phyloP scores from a whole-genome alignment of 2,329 filamentous ascomycete species.

The Cryphonectria parasitica region DNA sequence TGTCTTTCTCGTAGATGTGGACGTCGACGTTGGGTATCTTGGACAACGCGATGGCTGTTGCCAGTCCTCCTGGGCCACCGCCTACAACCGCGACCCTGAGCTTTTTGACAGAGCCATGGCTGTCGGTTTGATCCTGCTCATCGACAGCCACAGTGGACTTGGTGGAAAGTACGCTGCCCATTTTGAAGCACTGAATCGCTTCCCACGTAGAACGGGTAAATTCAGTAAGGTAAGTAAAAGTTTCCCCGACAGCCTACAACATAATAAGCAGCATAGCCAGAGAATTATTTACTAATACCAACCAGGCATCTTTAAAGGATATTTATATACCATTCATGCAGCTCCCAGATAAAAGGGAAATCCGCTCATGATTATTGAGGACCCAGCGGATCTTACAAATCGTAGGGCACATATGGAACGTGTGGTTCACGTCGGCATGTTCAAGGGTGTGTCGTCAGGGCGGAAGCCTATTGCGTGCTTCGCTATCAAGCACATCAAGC shows the following conservation, averaged over 20 bases:
- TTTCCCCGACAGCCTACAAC: background rate
- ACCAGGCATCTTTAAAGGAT: background rate
- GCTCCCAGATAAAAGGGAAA: background rate
- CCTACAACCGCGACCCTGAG: conserved; percentile 28
- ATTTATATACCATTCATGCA: background rate
- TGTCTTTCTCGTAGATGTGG: conserved; percentile 42
- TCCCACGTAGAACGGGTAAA: background rate
- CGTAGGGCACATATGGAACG: background rate
- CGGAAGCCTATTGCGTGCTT: conserved; percentile 27
- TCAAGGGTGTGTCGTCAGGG: conserved; percentile 27
- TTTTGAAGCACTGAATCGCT: background rate
- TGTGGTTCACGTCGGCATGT: background rate
- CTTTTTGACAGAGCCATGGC: background rate
- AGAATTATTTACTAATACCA: background rate
- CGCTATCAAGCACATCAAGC: conserved; percentile 25
- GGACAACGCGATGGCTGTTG: conserved; percentile 38
- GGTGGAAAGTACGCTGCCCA: background rate
- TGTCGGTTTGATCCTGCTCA: background rate
- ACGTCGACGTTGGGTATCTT: conserved; percentile 39
- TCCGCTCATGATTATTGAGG: background rate
- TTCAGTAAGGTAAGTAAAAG: background rate
- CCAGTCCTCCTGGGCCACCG: conserved; percentile 29
- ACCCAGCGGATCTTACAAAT: conserved; percentile 2
- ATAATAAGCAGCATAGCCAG: background rate
- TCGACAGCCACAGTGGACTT: conserved; percentile 11